Conservation (phyloP, 139 green algal genomes). For the Mesotaenium endlicherianum region DNA sequence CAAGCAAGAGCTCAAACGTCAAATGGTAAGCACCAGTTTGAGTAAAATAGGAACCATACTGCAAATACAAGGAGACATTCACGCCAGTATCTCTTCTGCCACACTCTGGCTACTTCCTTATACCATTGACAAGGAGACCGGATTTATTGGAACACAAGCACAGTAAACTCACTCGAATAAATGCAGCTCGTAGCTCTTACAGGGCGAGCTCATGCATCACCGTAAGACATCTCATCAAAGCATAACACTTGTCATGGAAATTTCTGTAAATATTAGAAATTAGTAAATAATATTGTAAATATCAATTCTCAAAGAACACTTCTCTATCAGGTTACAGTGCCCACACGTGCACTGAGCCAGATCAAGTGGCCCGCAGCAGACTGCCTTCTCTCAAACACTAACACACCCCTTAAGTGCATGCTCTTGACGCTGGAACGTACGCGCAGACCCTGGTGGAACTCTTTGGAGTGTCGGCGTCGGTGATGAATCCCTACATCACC, state of each 20-base stretch:
- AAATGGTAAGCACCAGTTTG: not conserved
- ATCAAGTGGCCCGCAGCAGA: not conserved
- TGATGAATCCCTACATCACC: conserved; percentile 28
- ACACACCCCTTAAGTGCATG: not conserved
- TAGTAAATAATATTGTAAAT: no score
- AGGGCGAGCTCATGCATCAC: no score
- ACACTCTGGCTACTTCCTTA: not conserved
- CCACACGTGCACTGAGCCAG: not conserved
- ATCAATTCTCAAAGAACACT: no score
- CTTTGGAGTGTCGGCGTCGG: not conserved
- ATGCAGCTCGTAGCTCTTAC: not conserved
- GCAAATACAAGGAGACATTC: not conserved
- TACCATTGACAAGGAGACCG: no score
- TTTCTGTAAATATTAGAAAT: no score
- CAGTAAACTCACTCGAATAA: no score
- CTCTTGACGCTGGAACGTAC: not conserved
- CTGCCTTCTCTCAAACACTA: not conserved
- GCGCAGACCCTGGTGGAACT: conserved; percentile 18
- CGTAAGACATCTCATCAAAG: no score
- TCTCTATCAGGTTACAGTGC: not conserved
- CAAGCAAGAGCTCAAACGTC: conserved; percentile 12
- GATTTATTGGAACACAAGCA: no score
- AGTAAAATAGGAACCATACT: not conserved
- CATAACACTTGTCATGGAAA: no score
- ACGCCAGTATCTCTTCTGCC: not conserved